A percentile compares a stretch with the other conserved stretches of the same genome.
Conservation (phyloP, 1,139 yeast genomes). For the Hemisphaericaspora xylofermentans region DNA sequence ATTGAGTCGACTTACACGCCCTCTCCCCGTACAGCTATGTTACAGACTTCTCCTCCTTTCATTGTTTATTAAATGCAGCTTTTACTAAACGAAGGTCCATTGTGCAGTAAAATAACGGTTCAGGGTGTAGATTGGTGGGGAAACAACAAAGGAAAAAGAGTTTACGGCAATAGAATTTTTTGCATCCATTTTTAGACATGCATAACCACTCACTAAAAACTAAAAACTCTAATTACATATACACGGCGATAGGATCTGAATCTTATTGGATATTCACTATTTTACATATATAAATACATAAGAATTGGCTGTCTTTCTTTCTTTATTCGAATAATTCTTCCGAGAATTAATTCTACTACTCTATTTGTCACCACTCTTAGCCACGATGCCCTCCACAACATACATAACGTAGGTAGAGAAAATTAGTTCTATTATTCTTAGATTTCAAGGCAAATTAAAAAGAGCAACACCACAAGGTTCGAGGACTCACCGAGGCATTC, state of each 20-base stretch:
- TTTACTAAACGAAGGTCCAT: neutral
- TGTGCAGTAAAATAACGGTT: neutral
- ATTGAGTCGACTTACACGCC: neutral
- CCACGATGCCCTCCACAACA: too few relatives aligned
- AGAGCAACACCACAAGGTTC: too few relatives aligned
- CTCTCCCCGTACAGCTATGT: neutral
- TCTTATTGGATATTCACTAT: neutral
- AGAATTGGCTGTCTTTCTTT: too few relatives aligned
- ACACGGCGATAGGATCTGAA: neutral
- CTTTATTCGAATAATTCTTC: neutral
- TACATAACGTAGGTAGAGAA: too few relatives aligned
- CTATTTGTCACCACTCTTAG: too few relatives aligned
- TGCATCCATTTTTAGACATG: neutral
- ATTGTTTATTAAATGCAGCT: too few relatives aligned
- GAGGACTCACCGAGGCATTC: too few relatives aligned
- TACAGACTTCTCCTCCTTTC: neutral
- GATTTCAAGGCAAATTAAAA: too few relatives aligned
- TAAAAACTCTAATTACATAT: neutral
- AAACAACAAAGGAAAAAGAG: neutral
- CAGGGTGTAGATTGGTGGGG: too few relatives aligned
- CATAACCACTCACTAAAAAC: neutral
- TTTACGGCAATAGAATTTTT: constrained; percentile 1
- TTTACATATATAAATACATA: neutral
- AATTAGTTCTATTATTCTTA: too few relatives aligned
- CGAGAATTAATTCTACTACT: neutral